Conservation (phyloP, 2,329 filamentous ascomycete species). For the Blastomyces percursus region DNA sequence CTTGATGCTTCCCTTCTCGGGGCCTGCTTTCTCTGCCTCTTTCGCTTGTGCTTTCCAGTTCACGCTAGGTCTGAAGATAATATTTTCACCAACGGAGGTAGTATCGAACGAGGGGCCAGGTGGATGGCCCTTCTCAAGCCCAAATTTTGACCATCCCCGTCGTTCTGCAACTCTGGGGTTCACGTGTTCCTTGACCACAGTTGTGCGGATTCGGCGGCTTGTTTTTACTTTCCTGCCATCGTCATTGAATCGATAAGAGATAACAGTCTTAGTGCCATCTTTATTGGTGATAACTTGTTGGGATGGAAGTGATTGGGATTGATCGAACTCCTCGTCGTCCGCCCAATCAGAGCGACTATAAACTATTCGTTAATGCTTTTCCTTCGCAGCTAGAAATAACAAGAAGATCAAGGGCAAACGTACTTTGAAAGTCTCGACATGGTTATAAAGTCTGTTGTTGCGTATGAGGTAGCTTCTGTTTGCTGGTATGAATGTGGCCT, state of each 20-base stretch:
- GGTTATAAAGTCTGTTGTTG: neutral
- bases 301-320: conserved; percentile 72
- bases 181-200: conserved; percentile 80
- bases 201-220: conserved; percentile 87
- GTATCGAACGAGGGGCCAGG: conserved; percentile 77
- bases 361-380: neutral
- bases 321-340: conserved; percentile 77
- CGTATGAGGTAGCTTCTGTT: neutral
- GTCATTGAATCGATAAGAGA: conserved; percentile 84
- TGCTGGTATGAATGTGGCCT: neutral
- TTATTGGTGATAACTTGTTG: conserved; percentile 91
- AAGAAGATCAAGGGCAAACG: neutral
- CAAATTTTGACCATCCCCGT: conserved; percentile 88
- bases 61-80: conserved; percentile 82
- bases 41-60: conserved; percentile 92
- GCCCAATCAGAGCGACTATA: conserved; percentile 60
- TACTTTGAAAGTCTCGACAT: conserved; percentile 5
- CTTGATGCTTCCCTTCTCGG: conserved; percentile 52
- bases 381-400: neutral
- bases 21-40: conserved; percentile 45
- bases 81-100: conserved; percentile 92
- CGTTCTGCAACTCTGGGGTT: conserved; percentile 96
- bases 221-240: conserved; percentile 94
- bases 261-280: conserved; percentile 93
- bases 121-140: conserved; percentile 72